Evolutionary conservation across 129 eudicot species (phyloP).

Genomic region (Calendula officinalis): DNA sequence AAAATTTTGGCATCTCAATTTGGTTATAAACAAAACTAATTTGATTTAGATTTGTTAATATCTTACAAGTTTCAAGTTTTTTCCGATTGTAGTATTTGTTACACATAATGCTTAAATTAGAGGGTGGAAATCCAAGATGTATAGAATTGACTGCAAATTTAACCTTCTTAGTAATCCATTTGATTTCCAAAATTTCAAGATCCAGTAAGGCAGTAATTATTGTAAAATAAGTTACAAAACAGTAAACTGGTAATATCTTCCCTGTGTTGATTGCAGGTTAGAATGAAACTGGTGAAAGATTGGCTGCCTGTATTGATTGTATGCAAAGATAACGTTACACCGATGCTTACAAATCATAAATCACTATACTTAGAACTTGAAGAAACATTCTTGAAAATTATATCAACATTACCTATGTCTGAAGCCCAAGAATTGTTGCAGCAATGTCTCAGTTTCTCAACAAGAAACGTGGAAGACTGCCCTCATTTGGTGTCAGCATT

Average conservation of each 20-base stretch:
- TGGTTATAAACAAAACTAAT: background rate
- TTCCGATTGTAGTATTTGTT: background rate
- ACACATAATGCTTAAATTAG: background rate
- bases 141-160: background rate
- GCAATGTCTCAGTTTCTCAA: conserved; percentile 91
- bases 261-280: conserved; percentile 46
- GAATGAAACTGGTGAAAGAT: conserved; percentile 76
- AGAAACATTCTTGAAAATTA: conserved; percentile 68
- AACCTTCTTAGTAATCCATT: background rate
- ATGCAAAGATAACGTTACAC: conserved; percentile 66
- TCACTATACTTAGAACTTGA: conserved; percentile 62
- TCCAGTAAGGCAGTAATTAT: too few species aligned
- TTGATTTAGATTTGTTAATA: background rate
- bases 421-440: conserved; percentile 80
- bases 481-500: conserved; percentile 83
- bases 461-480: conserved; percentile 86
- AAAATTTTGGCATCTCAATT: background rate
- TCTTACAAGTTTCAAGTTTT: conserved; percentile 1
- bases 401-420: conserved; percentile 76
- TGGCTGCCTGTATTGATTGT: conserved; percentile 89
- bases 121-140: background rate
- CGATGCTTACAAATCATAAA: conserved; percentile 52
- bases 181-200: conserved; percentile 5
- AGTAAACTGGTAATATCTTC: background rate
- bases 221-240: background rate